Base-by-base conservation (phyloP, 345 rosid genomes). In the Hibiscus tridactylites region DNA sequence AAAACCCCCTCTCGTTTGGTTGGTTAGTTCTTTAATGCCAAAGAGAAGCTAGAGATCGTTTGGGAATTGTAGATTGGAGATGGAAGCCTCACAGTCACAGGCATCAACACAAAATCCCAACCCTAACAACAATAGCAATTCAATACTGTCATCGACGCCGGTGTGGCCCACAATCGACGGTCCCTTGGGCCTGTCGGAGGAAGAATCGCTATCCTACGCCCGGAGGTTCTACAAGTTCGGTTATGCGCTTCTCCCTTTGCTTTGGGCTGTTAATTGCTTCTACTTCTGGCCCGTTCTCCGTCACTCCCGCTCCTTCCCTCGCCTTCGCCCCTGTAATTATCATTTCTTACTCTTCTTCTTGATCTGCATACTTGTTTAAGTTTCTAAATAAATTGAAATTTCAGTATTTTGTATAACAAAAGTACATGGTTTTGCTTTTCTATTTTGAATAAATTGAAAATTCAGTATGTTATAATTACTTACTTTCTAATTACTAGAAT, bases 201-300 rank as follows among this genome's bases (percentile, higher is more conserved):
- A 92, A 26, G 93, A 90, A 47, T 86, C 98, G n/a, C 76, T 88
- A 70, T 82, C 77, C 59, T 87, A 92, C 82, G 99, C 97, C 7
- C 91, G 96, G 13, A 78, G 87, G 68, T 95, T 90, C 88, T 92
- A 89, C 85, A 79, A 82, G 61, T 95, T 90, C 76, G 98, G 99
- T 10, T 95, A 82, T 83, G 98, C 94, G 17, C 79, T 95, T 31
- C 68, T 96, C 81, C 99, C 97, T 12, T 87, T 87, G 88, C 97
- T 96, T 50, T 92, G 98, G 98, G 97, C 94, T 13, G 86, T 96
- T 75, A 89, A 89, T 79, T 96, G 96, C 89, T 92, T 96, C 91
- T 92, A 92, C 85, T 92, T 92, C 91, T 96, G 97, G 98, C 99
- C 98, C 1, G 98, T 87, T 73, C 99, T 89, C 76, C 88, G 91